Base-by-base conservation (phyloP, 352 stramenopile species). In the Pythium guiyangense region DNA sequence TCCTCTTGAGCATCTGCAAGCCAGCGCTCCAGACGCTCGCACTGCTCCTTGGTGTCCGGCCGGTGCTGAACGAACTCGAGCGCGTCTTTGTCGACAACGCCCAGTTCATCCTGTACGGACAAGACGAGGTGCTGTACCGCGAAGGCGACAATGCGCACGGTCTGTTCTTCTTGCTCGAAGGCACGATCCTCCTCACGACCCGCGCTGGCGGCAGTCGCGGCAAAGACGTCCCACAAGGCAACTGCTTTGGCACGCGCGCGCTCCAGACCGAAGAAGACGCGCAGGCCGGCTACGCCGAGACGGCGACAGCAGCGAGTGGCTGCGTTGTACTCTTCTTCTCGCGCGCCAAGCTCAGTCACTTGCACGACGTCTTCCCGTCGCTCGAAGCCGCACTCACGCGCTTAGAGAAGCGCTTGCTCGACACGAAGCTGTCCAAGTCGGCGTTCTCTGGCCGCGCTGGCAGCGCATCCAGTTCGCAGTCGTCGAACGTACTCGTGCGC, bases 61-160 rank as follows among this genome's bases (percentile, higher is more conserved):
- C 60, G 0, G 45, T 54, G 6, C 26, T 71, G 6, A 55, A 79
- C 15, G 58, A 64, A 14, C 59, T 81, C 6, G 72, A 81, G 44
- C 57, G 58, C 0, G 60, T 70, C 6, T 70, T 81, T 20, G 58
- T 78, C 10, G 66, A 65, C 12, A 73, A 81, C 37, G 59, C 60
- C 5, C 62, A 56, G 34, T 76, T 78, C 31, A 62, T 74, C 29
- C 47, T 79, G 14, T 79, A 70, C 25, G 70, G 70, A 4, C 70
- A 79, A 60, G 65, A 64, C 18, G 70, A 79, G 55, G 49, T 74
- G 11, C 56, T 79, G 27, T 79, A 76, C 39, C 61, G 59, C 14
- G 57, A 76, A 50, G 67, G 70, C 10, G 70, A 78, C 43, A 71
- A 73, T 20, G 69, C 69, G 4, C 59, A 63, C 12, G 65, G 65